These are phyloP conservation scores for Neurospora sublineolata DNA, from an alignment of 495 filamentous ascomycete species.

Conservation along the genomic window DNA sequence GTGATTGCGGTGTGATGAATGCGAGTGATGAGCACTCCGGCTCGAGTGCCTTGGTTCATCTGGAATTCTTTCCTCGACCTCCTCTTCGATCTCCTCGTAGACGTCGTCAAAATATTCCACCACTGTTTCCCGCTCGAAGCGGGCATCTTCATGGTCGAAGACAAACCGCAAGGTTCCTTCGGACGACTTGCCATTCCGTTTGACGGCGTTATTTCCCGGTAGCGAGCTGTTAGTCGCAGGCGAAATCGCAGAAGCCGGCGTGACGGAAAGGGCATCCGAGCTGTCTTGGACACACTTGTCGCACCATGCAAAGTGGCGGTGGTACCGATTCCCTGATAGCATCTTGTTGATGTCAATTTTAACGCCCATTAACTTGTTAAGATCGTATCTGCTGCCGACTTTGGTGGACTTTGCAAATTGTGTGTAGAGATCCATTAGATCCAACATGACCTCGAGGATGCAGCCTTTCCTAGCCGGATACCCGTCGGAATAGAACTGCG, in stretches of 20 bases:
- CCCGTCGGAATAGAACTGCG: conserved; percentile 39
- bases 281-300: conserved; percentile 29
- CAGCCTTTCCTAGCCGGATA: conserved; percentile 28
- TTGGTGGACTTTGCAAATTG: conserved; percentile 63
- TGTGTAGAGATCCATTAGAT: conserved; percentile 75
- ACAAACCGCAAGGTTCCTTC: conserved; percentile 84
- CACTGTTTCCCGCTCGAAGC: conserved; percentile 55
- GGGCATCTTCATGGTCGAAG: conserved; percentile 68
- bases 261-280: conserved; percentile 20
- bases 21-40: conserved; percentile 3
- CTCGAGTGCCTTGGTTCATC: conserved; percentile 20
- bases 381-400: conserved; percentile 56
- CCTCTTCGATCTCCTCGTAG: conserved; percentile 65
- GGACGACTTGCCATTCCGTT: conserved; percentile 42
- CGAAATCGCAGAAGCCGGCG: conserved; percentile 25
- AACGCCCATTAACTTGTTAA: conserved; percentile 67
- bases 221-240: conserved; percentile 25
- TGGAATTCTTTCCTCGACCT: conserved; percentile 44
- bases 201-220: conserved; percentile 23
- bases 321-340: conserved; percentile 28
- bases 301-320: conserved; percentile 33
- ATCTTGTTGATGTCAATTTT: conserved; percentile 80
- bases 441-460: conserved; percentile 76
- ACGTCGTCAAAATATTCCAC: conserved; percentile 60
- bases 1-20: conserved; percentile 5